A percentile compares a stretch with the other conserved stretches of the same genome.
Evolutionary conservation across 2,329 filamentous ascomycete genomes (phyloP).

Genomic region (Ceratocystiopsis brevicomis): DNA sequence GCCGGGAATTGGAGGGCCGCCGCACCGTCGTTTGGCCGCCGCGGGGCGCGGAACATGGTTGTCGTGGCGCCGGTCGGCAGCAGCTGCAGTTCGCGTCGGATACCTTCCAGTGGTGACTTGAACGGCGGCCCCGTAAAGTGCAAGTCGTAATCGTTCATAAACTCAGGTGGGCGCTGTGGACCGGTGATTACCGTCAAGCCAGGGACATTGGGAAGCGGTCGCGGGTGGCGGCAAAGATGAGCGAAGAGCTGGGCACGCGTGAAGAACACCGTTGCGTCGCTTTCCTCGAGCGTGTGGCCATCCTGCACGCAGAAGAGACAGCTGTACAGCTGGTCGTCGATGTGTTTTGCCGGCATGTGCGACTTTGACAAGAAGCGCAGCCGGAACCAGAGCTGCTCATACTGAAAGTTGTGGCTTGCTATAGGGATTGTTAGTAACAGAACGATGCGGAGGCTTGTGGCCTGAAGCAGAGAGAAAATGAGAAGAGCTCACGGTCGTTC

Average conservation of each 20-base stretch:
- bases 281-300: constrained; percentile 30
- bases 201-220: constrained; percentile 29
- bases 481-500: constrained; percentile 23
- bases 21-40: constrained; percentile 9
- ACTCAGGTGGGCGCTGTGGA: constrained; percentile 19
- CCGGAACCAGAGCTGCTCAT: constrained; percentile 28
- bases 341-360: constrained; percentile 28
- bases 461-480: neutral
- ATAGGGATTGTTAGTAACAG: neutral
- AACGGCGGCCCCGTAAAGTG: constrained; percentile 24
- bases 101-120: constrained; percentile 23
- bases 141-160: constrained; percentile 33
- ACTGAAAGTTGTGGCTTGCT: constrained; percentile 29
- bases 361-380: constrained; percentile 37
- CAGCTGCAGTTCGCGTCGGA: constrained; percentile 19
- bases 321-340: constrained; percentile 34
- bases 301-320: constrained; percentile 34
- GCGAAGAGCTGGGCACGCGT: constrained; percentile 31
- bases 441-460: too few species aligned
- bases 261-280: constrained; percentile 39
- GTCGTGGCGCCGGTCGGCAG: constrained; percentile 27
- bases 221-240: constrained; percentile 33
- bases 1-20: constrained; percentile 14
- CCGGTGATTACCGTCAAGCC: constrained; percentile 31
- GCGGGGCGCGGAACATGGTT: constrained; percentile 27